Evolutionary conservation across 495 filamentous ascomycete species (phyloP), one percentile per base, ranked within the genome.

Genomic region (Tuber aestivum): DNA sequence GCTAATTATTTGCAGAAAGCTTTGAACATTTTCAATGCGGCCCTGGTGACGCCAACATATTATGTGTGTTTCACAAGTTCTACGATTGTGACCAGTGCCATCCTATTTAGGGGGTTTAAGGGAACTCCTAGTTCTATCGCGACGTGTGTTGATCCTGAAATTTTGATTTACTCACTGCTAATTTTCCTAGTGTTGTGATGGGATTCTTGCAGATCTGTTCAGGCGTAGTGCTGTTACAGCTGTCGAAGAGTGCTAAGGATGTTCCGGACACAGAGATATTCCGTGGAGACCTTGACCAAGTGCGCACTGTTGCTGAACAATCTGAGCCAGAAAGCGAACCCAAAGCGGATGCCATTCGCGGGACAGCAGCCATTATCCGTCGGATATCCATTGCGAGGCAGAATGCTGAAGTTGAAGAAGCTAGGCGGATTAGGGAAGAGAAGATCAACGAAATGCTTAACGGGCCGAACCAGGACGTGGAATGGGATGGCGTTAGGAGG

Each of bases 201-300:
- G 96, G 96, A 0, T 99, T 99, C 86, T 85, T 99, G 68, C 91
- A 93, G 76, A 99, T 99, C 72, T 99, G 95, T 84, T 86, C 93
- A 18, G 95, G 95, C 69, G 96, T 98, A n/a, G 90, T 99, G n/a
- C 85, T 99, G 8, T 86, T 99, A 8, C 95, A 99, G 81, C 87
- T 99, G n/a, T 97, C 95, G 71, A 99, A 98, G 82, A 97, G 94
- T 8, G 92, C 95, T 77, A 99, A 99, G 82, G 94, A 99, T 77
- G 94, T 99, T 0, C 95, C 95, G 20, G 95, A 99, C 81, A 87
- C 94, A 0, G 94, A 94, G 65, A 91, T 99, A 41, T 97, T 99
- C 85, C 90, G 91, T 69, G 96, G 95, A 70, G 94, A 97, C 80
- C 87, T 99, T 70, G 92, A 98, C 81, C 95, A 99, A 85, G 90